Percentiles rank a stretch among this genome's conserved stretches.
Conservation (phyloP, 2,329 filamentous ascomycete genomes). For the Arthroderma sp. region DNA sequence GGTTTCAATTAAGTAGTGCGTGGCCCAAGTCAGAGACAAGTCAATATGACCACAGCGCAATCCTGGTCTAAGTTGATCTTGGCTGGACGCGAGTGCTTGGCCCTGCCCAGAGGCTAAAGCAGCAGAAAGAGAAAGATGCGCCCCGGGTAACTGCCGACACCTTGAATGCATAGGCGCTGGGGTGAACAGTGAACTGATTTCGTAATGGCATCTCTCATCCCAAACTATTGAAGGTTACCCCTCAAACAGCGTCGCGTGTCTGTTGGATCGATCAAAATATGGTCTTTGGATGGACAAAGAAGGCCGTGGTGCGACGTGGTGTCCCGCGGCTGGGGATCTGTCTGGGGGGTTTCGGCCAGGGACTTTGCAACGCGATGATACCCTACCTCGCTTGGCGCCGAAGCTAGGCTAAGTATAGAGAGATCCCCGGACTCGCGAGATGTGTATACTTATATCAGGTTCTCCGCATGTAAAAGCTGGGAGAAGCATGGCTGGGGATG, state of each 20-base stretch:
- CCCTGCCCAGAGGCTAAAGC: too few species aligned
- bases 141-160: not conserved
- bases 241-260: not conserved
- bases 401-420: slow-evolving; percentile 4
- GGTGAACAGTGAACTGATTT: not conserved
- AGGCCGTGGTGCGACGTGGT: not conserved
- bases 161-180: not conserved
- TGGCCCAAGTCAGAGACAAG: not conserved
- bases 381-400: slow-evolving; percentile 3
- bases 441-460: not conserved
- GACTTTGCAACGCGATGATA: not conserved
- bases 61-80: not conserved
- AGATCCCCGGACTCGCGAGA: not conserved
- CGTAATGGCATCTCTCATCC: not conserved
- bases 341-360: not conserved
- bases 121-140: too few species aligned
- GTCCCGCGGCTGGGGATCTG: slow-evolving; percentile 2
- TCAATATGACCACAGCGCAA: not conserved
- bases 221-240: not conserved
- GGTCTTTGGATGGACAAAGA: not conserved
- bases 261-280: not conserved
- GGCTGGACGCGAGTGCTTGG: not conserved
- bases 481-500: not conserved
- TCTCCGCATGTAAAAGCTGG: not conserved
- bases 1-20: not conserved